phyloP scores from a whole-genome alignment of 2,329 filamentous ascomycete species.

The Pleochaeta shiraiana region DNA sequence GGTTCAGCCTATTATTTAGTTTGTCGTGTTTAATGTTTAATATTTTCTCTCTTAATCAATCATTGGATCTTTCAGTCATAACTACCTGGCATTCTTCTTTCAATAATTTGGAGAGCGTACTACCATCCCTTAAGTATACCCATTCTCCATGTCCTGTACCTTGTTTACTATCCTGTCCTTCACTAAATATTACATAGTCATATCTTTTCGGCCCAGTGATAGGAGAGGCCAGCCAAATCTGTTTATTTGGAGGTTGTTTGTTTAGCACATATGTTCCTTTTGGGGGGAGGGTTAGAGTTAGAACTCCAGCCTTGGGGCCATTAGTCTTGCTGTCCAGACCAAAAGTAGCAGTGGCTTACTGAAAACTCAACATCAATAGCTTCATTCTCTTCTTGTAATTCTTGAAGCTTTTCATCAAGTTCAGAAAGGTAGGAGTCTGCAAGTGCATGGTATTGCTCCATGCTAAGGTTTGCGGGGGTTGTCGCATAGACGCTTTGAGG shows the following conservation, averaged over 20 bases:
- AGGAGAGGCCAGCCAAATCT: constrained; percentile 90
- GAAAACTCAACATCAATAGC: constrained; percentile 79
- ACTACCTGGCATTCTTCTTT: constrained; percentile 54
- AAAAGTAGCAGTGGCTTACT: constrained; percentile 28
- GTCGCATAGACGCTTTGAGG: constrained; percentile 5
- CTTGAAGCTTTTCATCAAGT: constrained; percentile 40
- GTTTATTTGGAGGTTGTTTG: constrained; percentile 96
- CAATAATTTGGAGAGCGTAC: constrained; percentile 49
- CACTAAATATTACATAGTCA: constrained; percentile 61
- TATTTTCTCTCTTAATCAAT: not conserved
- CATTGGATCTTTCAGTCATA: constrained; percentile 5
- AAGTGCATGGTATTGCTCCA: constrained; percentile 52
- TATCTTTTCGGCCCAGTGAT: constrained; percentile 82
- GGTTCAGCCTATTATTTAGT: too few species aligned
- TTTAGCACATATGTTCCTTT: constrained; percentile 83
- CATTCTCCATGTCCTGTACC: constrained; percentile 53
- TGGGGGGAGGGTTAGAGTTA: constrained; percentile 48
- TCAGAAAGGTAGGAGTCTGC: constrained; percentile 52
- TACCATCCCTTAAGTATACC: constrained; percentile 76
- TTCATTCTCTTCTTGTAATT: constrained; percentile 46
- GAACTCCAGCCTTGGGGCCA: constrained; percentile 51
- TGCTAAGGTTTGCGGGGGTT: constrained; percentile 41
- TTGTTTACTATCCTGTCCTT: constrained; percentile 59
- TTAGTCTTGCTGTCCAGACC: not conserved
- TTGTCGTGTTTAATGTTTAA: not conserved